Percentiles rank a stretch among this genome's conserved stretches.
Evolutionary conservation across 2,329 filamentous ascomycete genomes (phyloP).

Genomic region (Coniochaeta prunicola): DNA sequence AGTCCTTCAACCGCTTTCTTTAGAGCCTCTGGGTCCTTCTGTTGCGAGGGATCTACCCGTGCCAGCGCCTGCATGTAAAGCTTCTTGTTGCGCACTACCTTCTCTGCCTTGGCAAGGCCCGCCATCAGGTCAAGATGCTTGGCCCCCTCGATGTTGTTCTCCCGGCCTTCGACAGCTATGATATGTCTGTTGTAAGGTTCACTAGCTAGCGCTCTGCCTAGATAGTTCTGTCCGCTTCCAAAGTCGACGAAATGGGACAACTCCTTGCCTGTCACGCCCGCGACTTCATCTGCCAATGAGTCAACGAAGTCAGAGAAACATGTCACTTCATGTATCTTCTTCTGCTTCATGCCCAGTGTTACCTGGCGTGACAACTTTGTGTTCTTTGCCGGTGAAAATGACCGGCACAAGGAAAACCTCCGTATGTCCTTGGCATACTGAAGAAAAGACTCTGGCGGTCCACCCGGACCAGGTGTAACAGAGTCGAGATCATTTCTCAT

Average conservation of each 20-base stretch:
- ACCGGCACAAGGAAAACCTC: slow-evolving; percentile 57
- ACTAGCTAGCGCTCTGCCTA: slow-evolving; percentile 79
- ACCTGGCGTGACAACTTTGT: slow-evolving; percentile 57
- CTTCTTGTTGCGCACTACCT: slow-evolving; percentile 78
- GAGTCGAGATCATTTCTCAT: slow-evolving; percentile 65
- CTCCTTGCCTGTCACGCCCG: slow-evolving; percentile 43
- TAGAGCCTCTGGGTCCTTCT: slow-evolving; percentile 31
- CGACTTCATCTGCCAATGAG: slow-evolving; percentile 49
- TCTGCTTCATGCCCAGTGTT: slow-evolving; percentile 86
- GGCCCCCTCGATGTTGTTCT: slow-evolving; percentile 80
- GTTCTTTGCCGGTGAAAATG: slow-evolving; percentile 40
- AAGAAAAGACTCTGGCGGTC: slow-evolving; percentile 51
- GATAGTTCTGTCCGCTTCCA: slow-evolving; percentile 93
- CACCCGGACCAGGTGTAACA: slow-evolving; percentile 12
- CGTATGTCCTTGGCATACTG: slow-evolving; percentile 68
- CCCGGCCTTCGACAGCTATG: slow-evolving; percentile 82
- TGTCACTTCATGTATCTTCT: slow-evolving; percentile 90
- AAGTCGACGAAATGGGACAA: slow-evolving; percentile 93
- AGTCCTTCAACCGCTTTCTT: slow-evolving; percentile 25
- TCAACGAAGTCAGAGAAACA: slow-evolving; percentile 85
- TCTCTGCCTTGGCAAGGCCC: slow-evolving; percentile 64
- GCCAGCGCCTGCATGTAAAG: slow-evolving; percentile 52
- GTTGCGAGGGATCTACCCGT: slow-evolving; percentile 28
- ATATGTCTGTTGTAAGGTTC: slow-evolving; percentile 80
- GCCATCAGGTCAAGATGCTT: slow-evolving; percentile 78